phyloP scores from a whole-genome alignment of 2,329 filamentous ascomycete species.

The Westerdykella aurantiaca region DNA sequence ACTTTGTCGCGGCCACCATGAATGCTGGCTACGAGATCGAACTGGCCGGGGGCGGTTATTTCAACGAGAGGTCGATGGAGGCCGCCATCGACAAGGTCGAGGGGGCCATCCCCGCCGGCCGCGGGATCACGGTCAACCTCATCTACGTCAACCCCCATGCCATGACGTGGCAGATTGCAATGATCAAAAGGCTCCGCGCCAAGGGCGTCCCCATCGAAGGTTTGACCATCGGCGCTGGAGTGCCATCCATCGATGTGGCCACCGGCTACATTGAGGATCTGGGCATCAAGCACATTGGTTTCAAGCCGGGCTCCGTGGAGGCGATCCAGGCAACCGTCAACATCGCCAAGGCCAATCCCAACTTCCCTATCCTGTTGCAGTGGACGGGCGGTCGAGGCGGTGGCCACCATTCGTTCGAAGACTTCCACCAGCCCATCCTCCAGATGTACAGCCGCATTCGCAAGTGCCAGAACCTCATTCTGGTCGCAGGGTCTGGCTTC shows the following conservation, averaged over 20 bases:
- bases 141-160: conserved; percentile 51
- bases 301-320: conserved; percentile 45
- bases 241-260: conserved; percentile 45
- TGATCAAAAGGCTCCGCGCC: conserved; percentile 44
- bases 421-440: conserved; percentile 47
- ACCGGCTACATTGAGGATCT: conserved; percentile 54
- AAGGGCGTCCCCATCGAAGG: conserved; percentile 45
- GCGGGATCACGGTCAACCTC: conserved; percentile 49
- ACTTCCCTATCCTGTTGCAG: conserved; percentile 44
- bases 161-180: conserved; percentile 50
- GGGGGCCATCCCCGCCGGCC: conserved; percentile 41
- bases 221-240: conserved; percentile 45
- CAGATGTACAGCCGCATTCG: conserved; percentile 43
- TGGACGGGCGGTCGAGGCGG: conserved; percentile 49
- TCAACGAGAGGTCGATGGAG: conserved; percentile 41
- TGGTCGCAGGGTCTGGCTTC: conserved; percentile 46
- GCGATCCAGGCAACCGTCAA: conserved; percentile 44
- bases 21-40: conserved; percentile 48
- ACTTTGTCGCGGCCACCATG: conserved; percentile 51
- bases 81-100: conserved; percentile 44
- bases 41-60: conserved; percentile 48
- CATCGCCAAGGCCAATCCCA: conserved; percentile 43
- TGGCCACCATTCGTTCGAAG: conserved; percentile 47
- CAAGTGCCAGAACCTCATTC: conserved; percentile 43
- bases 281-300: conserved; percentile 44